A percentile compares a stretch with the other conserved stretches of the same genome.
Conservation (phyloP, 495 filamentous ascomycete species). For the Annulohypoxylon stygium region DNA sequence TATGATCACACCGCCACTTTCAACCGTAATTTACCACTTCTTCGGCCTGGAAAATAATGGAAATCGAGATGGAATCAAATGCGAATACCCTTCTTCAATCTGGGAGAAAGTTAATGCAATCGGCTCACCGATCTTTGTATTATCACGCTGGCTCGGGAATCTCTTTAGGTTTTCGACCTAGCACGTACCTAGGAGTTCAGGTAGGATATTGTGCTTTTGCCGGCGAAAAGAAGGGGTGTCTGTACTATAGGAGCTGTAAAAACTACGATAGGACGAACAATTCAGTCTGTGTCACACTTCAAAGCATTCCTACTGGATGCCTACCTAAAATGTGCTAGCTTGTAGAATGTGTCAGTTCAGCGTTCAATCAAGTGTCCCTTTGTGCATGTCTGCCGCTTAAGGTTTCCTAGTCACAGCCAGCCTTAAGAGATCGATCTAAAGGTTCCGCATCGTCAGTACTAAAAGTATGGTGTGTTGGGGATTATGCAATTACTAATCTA, state of each 20-base stretch:
- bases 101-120: not conserved
- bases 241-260: conserved; percentile 26
- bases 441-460: not conserved
- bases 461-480: not conserved
- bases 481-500: conserved; percentile 19
- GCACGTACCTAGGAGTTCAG: conserved; percentile 5
- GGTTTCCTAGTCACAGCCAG: not conserved
- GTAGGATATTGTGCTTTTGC: conserved; percentile 7
- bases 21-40: not conserved
- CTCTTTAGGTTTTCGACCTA: not conserved
- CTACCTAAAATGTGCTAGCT: not conserved
- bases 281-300: not conserved
- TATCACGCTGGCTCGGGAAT: not conserved
- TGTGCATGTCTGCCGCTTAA: not conserved
- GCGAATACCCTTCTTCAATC: not conserved
- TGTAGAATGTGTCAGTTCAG: not conserved
- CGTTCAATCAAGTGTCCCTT: not conserved
- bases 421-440: not conserved
- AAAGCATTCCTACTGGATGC: too few species aligned
- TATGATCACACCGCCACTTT: conserved; percentile 22
- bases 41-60: not conserved
- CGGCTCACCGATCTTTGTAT: conserved; percentile 9
- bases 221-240: not conserved
- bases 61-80: not conserved
- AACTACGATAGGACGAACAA: not conserved